Evolutionary conservation across 2,329 filamentous ascomycete species (phyloP).

Genomic region (Penicillium sp.): DNA sequence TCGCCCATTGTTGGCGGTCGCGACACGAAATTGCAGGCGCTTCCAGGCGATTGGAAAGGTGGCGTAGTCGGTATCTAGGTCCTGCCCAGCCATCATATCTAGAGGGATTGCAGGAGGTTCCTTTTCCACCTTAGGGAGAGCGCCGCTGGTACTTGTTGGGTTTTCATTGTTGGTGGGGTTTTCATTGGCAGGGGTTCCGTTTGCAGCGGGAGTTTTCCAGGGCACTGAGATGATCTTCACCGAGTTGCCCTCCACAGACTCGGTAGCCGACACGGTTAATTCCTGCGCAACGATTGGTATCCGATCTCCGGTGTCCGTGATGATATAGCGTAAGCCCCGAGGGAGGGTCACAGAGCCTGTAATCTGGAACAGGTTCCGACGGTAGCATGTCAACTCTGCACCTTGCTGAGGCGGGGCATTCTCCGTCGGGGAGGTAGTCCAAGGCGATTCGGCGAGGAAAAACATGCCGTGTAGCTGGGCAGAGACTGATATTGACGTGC

Average conservation of each 20-base stretch:
- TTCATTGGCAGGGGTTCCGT: constrained; percentile 58
- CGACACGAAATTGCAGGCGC: constrained; percentile 88
- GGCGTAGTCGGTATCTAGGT: constrained; percentile 80
- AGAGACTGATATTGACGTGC: constrained; percentile 61
- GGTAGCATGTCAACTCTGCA: constrained; percentile 88
- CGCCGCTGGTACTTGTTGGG: constrained; percentile 32
- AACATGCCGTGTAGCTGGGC: constrained; percentile 73
- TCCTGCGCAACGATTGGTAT: constrained; percentile 83
- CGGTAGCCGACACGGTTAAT: constrained; percentile 86
- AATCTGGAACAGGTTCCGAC: constrained; percentile 94
- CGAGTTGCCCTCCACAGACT: constrained; percentile 89
- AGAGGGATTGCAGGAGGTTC: constrained; percentile 84
- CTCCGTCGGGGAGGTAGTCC: constrained; percentile 60
- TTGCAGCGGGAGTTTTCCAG: constrained; percentile 91
- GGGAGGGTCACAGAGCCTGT: constrained; percentile 86
- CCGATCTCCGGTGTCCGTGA: constrained; percentile 82
- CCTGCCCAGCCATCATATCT: constrained; percentile 66
- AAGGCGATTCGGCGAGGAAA: constrained; percentile 69
- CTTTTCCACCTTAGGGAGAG: constrained; percentile 70
- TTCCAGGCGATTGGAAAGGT: constrained; percentile 96
- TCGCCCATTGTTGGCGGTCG: constrained; percentile 93
- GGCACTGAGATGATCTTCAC: constrained; percentile 96
- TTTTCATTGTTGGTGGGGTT: constrained; percentile 22
- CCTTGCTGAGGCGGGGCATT: constrained; percentile 60
- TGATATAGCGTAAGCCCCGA: constrained; percentile 75